These are phyloP conservation scores for Waltergamsia citrina DNA, from an alignment of 2,329 filamentous ascomycete species.

Conservation along the genomic window DNA sequence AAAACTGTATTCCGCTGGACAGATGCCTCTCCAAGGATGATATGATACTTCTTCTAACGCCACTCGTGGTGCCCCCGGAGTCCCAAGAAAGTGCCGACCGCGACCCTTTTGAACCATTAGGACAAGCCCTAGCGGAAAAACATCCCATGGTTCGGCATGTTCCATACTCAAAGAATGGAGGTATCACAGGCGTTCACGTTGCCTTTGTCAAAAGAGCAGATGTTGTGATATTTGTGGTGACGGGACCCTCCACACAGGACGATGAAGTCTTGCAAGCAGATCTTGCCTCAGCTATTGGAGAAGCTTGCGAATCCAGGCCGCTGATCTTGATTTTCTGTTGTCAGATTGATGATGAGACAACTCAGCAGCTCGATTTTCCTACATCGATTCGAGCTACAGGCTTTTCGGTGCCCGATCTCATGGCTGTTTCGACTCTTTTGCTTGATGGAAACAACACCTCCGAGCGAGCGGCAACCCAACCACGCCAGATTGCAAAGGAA, in stretches of 20 bases:
- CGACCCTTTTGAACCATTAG: slow-evolving; percentile 68
- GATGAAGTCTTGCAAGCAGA: slow-evolving; percentile 42
- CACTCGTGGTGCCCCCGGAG: slow-evolving; percentile 38
- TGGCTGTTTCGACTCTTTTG: slow-evolving; percentile 39
- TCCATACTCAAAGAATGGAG: slow-evolving; percentile 55
- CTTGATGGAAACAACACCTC: slow-evolving; percentile 22
- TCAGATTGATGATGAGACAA: slow-evolving; percentile 26
- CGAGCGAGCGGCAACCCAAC: slow-evolving; percentile 4
- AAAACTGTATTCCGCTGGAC: slow-evolving; percentile 36
- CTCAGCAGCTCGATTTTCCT: slow-evolving; percentile 32
- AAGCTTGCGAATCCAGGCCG: slow-evolving; percentile 36
- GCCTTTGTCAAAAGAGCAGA: slow-evolving; percentile 52
- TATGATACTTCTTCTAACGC: slow-evolving; percentile 52
- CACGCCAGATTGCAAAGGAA: slow-evolving; percentile 6
- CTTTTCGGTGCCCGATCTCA: slow-evolving; percentile 36
- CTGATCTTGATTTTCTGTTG: slow-evolving; percentile 45
- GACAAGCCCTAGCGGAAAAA: slow-evolving; percentile 48
- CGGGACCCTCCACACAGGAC: slow-evolving; percentile 31
- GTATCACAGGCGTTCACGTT: slow-evolving; percentile 54
- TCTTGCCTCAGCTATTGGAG: slow-evolving; percentile 33
- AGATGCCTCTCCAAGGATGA: slow-evolving; percentile 36
- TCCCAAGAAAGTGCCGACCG: slow-evolving; percentile 28
- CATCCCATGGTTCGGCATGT: slow-evolving; percentile 59
- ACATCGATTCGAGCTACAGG: slow-evolving; percentile 40
- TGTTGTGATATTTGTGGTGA: slow-evolving; percentile 52